These are phyloP conservation scores for Didymella keratinophila DNA, from an alignment of 2,329 filamentous ascomycete species.

Conservation along the genomic window DNA sequence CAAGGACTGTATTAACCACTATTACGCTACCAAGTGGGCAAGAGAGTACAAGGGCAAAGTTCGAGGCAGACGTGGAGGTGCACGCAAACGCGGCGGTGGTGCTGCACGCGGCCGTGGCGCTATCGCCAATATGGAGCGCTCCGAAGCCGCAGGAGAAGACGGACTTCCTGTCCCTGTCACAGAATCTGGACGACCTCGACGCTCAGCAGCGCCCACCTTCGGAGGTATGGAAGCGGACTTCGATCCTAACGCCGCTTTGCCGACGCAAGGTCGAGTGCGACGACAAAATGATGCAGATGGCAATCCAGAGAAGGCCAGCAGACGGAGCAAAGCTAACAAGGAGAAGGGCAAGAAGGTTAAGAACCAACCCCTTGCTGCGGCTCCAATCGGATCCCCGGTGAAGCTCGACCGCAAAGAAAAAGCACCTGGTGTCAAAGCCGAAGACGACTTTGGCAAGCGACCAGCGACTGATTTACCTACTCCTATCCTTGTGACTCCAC, in stretches of 20 bases:
- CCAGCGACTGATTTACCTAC: conserved; percentile 39
- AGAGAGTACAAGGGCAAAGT: conserved; percentile 80
- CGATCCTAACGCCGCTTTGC: conserved; percentile 56
- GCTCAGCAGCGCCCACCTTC: conserved; percentile 73
- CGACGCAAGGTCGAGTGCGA: conserved; percentile 47
- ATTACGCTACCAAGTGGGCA: conserved; percentile 80
- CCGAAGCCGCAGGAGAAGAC: conserved; percentile 52
- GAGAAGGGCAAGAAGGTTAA: conserved; percentile 54
- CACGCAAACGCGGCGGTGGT: conserved; percentile 41
- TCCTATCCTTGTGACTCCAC: conserved; percentile 32
- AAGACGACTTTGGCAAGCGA: conserved; percentile 44
- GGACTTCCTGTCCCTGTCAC: conserved; percentile 52
- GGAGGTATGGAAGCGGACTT: conserved; percentile 70
- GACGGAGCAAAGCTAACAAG: conserved; percentile 52
- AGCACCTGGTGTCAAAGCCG: conserved; percentile 41
- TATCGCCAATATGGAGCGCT: conserved; percentile 61
- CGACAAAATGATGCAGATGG: conserved; percentile 45
- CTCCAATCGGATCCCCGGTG: conserved; percentile 46
- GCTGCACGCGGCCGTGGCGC: conserved; percentile 61
- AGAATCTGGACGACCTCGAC: conserved; percentile 59
- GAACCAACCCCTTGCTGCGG: conserved; percentile 52
- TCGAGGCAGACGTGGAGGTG: conserved; percentile 42
- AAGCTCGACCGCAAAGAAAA: conserved; percentile 48
- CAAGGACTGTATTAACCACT: conserved; percentile 83
- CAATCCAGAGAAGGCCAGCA: conserved; percentile 48